Evolutionary conservation across 306 rosid genomes (phyloP).

Genomic region (Casuarina glauca): DNA sequence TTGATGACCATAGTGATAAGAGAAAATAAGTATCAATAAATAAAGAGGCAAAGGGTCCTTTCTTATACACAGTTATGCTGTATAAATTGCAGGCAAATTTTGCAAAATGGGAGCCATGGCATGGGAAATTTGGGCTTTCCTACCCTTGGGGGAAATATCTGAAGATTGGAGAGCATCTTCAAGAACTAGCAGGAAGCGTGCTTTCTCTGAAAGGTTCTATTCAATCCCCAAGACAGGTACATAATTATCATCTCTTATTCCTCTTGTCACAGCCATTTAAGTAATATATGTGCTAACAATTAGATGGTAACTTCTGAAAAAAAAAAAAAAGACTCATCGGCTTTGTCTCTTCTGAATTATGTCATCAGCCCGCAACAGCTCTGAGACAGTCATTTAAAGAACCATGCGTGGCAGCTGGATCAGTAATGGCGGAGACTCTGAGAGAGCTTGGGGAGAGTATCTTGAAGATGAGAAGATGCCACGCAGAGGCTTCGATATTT

Average conservation of each 20-base stretch:
- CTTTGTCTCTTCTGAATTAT: conserved; percentile 3
- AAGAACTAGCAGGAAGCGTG: conserved; percentile 66
- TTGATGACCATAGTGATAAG: too few species aligned
- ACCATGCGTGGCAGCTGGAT: conserved; percentile 52
- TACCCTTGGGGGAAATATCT: conserved; percentile 88
- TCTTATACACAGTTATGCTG: neutral
- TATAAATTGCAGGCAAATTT: conserved; percentile 59
- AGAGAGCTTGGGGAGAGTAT: conserved; percentile 73
- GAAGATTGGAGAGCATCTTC: conserved; percentile 59
- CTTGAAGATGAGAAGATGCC: conserved; percentile 52
- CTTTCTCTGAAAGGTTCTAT: conserved; percentile 50
- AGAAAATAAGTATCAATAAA: neutral
- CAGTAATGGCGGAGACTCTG: conserved; percentile 41
- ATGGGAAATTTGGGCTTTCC: conserved; percentile 77
- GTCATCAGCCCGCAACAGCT: conserved; percentile 35
- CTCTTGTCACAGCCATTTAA: neutral
- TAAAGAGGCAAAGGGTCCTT: neutral
- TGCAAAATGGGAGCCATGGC: conserved; percentile 99
- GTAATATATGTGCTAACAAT: neutral
- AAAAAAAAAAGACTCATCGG: neutral
- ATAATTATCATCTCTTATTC: neutral
- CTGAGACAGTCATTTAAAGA: conserved; percentile 36
- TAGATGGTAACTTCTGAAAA: neutral
- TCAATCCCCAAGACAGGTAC: conserved; percentile 67
- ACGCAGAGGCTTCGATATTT: conserved; percentile 30